phyloP scores from a whole-genome alignment of 2,329 filamentous ascomycete species.

The Trichoderma endophyticum region DNA sequence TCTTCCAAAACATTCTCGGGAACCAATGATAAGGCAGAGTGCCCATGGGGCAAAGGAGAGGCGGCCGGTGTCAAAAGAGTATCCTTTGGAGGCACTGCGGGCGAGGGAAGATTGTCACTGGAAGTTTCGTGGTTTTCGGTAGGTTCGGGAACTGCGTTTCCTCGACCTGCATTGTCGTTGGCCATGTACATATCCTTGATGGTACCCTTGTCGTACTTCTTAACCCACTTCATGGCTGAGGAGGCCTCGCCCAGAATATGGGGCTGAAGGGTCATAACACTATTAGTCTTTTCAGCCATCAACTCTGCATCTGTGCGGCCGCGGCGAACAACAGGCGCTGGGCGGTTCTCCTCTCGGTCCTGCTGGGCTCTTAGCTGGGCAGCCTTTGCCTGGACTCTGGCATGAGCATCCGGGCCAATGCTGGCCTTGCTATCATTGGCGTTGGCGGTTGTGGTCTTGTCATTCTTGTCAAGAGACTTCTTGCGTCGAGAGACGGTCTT shows the following conservation, averaged over 20 bases:
- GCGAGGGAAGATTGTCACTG: conserved; percentile 28
- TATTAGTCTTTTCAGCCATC: conserved; percentile 75
- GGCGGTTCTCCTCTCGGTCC: conserved; percentile 53
- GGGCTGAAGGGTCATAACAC: conserved; percentile 83
- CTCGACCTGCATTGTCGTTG: conserved; percentile 69
- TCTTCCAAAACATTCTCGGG: conserved; percentile 14
- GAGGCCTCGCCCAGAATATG: conserved; percentile 82
- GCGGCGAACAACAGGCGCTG: conserved; percentile 40
- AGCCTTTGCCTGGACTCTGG: conserved; percentile 87
- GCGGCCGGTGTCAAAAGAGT: conserved; percentile 18
- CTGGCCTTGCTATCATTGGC: conserved; percentile 69
- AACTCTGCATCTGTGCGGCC: conserved; percentile 55
- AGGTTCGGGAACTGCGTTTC: conserved; percentile 41
- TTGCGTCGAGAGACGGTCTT: conserved; percentile 64
- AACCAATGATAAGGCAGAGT: conserved; percentile 27
- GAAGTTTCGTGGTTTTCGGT: conserved; percentile 25
- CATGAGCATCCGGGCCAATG: conserved; percentile 87
- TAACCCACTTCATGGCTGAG: conserved; percentile 95
- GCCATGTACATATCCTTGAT: conserved; percentile 83
- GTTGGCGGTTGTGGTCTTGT: conserved; percentile 41
- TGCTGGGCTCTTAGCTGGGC: conserved; percentile 74
- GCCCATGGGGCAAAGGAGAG: conserved; percentile 8
- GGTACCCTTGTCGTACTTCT: conserved; percentile 85
- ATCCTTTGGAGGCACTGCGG: conserved; percentile 44
- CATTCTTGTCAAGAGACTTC: conserved; percentile 47